Conservation (phyloP, 176 grass and related monocot species). For the Luzula sylvatica region DNA sequence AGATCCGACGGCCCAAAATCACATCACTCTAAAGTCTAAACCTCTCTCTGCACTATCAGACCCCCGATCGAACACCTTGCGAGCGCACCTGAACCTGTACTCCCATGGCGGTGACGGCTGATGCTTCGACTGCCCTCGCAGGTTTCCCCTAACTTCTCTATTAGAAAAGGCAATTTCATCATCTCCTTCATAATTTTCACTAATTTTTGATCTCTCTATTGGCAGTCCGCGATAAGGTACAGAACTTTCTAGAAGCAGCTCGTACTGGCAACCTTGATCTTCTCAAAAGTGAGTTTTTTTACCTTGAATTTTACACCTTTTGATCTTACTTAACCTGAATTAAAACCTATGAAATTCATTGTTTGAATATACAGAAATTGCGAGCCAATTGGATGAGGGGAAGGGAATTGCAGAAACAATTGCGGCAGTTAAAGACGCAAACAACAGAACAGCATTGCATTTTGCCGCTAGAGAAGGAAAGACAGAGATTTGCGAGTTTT, state of each 20-base stretch:
- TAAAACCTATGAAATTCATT: neutral
- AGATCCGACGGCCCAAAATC: slow-evolving; percentile 17
- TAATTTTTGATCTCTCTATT: neutral
- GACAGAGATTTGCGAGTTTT: slow-evolving; percentile 57
- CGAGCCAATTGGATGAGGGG: slow-evolving; percentile 60
- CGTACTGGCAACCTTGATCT: slow-evolving; percentile 52
- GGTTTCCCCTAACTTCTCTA: slow-evolving; percentile 3
- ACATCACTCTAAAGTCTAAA: neutral
- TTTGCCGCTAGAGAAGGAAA: slow-evolving; percentile 64
- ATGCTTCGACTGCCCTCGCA: slow-evolving; percentile 36
- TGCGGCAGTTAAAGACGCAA: slow-evolving; percentile 55
- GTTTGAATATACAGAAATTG: slow-evolving; percentile 31
- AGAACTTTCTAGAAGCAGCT: slow-evolving; percentile 76
- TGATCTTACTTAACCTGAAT: neutral
- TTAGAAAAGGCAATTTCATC: neutral
- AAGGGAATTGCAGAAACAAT: slow-evolving; percentile 51
- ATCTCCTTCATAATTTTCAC: neutral
- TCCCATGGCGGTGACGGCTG: slow-evolving; percentile 12
- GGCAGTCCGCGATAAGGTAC: slow-evolving; percentile 67
- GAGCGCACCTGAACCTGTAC: neutral
- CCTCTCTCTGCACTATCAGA: neutral
- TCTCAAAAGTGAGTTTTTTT: slow-evolving; percentile 42
- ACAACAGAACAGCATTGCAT: slow-evolving; percentile 78
- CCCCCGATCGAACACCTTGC: neutral
- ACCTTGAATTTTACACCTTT: neutral